These are phyloP conservation scores for Plasmodium gonderi DNA, from an alignment of 169 alveolate species.

Conservation along the genomic window DNA sequence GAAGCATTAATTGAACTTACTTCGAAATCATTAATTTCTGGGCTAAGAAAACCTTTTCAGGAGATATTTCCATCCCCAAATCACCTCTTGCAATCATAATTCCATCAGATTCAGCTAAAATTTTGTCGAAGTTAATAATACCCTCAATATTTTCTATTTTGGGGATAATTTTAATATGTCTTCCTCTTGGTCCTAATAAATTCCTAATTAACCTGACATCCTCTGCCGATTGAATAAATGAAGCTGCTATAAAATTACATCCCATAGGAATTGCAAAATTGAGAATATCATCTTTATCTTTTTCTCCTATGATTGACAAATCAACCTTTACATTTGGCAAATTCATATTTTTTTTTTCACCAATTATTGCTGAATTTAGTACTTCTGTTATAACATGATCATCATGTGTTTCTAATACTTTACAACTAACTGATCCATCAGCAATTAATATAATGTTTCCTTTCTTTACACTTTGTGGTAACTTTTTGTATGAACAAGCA, in stretches of 20 bases:
- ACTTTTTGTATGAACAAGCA: conserved; percentile 94
- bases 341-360: conserved; percentile 98
- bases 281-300: conserved; percentile 96
- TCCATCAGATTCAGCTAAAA: conserved; percentile 96
- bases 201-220: conserved; percentile 84
- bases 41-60: conserved; percentile 97
- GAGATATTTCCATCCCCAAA: conserved; percentile 98
- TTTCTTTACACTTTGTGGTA: conserved; percentile 94
- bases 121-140: conserved; percentile 94
- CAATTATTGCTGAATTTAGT: conserved; percentile 93
- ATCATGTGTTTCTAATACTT: conserved; percentile 91
- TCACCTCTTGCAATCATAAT: conserved; percentile 99
- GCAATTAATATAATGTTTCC: conserved; percentile 97
- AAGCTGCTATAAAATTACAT: conserved; percentile 95
- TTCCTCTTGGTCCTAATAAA: conserved; percentile 90
- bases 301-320: conserved; percentile 97
- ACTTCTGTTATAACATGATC: conserved; percentile 90
- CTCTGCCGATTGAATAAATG: conserved; percentile 88
- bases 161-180: conserved; percentile 95
- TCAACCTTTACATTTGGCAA: conserved; percentile 98
- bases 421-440: conserved; percentile 95
- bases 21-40: conserved; percentile 97
- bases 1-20: conserved; percentile 49
- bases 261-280: conserved; percentile 97
- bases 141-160: conserved; percentile 98